Evolutionary conservation across 2,329 filamentous ascomycete genomes (phyloP), one percentile per base, ranked within the genome.

Genomic region (Penicillium hordei): DNA sequence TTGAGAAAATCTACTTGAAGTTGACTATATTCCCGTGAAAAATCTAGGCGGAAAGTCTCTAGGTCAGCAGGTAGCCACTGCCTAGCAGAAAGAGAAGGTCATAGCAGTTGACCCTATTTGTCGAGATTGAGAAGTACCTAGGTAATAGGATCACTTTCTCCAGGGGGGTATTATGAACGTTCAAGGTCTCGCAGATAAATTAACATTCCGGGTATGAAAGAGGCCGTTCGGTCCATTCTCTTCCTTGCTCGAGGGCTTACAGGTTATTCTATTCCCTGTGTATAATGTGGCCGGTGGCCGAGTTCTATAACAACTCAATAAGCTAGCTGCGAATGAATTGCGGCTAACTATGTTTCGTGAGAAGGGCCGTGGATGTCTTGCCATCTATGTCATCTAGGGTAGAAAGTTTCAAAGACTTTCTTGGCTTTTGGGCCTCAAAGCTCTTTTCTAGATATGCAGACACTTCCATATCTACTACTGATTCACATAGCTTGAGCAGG

Each of bases 21-120:
- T 57, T 42, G 38, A 27, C 3, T 60, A 54, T 31, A 51, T 57
- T 38, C 5, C 57, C 9, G 43, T 54, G 27, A 49, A 54, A 39
- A 51, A 48, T 29, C 19, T 60, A 5, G 21, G 19, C 5, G 36
- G 53, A 21, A 48, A 29, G 2, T 12, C 46, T 15, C n/a, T 58
- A 15, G 15, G 42, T 19, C 52, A 34, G 50, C 31, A 52, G 13
- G 10, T 1, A 13, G 42, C 31, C 1, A 60, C 17, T 13, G 7
- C 29, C 9, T 4, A 58, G 21, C 50, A 55, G n/a, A 57, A 40
- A 48, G 34, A 39, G 19, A 58, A 58, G 23, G 29, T 55, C 17
- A 60, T n/a, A 42, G 13, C 45, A 58, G 36, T 23, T 13, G 34
- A 55, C 2, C 2, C 48, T 60, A 2, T 58, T 34, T 12, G 12